Conservation (phyloP, 2,329 filamentous ascomycete genomes). For the Sarocladium strictum region DNA sequence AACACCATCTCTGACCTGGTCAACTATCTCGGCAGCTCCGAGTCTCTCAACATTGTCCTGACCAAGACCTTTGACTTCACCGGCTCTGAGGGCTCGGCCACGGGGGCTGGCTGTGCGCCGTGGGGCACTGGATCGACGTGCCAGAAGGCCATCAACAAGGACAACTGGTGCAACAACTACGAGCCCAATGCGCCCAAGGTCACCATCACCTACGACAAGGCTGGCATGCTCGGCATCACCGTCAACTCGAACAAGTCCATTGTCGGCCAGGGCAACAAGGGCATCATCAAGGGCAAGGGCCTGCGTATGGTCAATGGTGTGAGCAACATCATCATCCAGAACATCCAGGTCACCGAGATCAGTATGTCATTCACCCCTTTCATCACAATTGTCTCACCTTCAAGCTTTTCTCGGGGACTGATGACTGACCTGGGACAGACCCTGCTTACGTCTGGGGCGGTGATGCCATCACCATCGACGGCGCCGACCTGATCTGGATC, state of each 20-base stretch:
- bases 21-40: conserved; percentile 49
- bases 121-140: conserved; percentile 47
- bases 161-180: conserved; percentile 12
- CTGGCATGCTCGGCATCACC: conserved; percentile 30
- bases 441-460: conserved; percentile 54
- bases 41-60: conserved; percentile 51
- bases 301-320: conserved; percentile 40
- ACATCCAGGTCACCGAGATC: conserved; percentile 47
- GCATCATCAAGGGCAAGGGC: conserved; percentile 53
- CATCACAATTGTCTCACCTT: neutral
- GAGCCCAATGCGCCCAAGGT: conserved; percentile 12
- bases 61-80: conserved; percentile 51
- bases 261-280: conserved; percentile 41
- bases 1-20: conserved; percentile 48
- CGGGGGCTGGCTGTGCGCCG: conserved; percentile 50
- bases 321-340: conserved; percentile 56
- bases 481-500: conserved; percentile 41
- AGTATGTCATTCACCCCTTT: conserved; percentile 18
- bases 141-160: conserved; percentile 35
- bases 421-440: conserved; percentile 20
- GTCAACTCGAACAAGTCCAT: conserved; percentile 53
- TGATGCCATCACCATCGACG: conserved; percentile 49
- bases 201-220: conserved; percentile 21
- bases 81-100: conserved; percentile 46
- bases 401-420: neutral